phyloP scores from a whole-genome alignment of 2,329 filamentous ascomycete genomes.

The Achaetomium macrosporum region DNA sequence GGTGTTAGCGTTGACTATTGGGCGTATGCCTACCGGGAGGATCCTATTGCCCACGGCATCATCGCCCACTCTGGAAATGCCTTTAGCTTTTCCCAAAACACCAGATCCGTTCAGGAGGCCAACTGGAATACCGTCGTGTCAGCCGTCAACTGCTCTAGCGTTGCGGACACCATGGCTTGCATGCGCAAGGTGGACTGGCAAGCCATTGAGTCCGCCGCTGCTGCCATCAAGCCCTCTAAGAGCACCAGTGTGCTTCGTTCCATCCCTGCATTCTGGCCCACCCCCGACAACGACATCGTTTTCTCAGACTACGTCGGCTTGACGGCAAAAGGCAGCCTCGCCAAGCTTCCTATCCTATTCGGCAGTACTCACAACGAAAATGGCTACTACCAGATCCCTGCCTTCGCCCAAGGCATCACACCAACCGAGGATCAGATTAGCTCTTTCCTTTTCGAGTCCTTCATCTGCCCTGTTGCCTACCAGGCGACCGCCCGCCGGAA shows the following conservation, averaged over 20 bases:
- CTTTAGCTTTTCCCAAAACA: constrained; percentile 40
- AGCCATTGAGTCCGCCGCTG: constrained; percentile 34
- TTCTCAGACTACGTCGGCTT: constrained; percentile 36
- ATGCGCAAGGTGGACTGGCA: constrained; percentile 34
- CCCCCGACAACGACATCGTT: constrained; percentile 35
- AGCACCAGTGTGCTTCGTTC: constrained; percentile 34
- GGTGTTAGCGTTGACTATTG: constrained; percentile 40
- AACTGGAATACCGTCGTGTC: constrained; percentile 40
- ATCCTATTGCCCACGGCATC: constrained; percentile 44
- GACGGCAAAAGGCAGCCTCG: constrained; percentile 33
- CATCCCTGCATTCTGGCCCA: constrained; percentile 38
- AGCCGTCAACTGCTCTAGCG: constrained; percentile 33
- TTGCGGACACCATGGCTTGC: constrained; percentile 29
- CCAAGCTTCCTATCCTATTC: constrained; percentile 36
- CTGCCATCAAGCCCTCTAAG: constrained; percentile 28
- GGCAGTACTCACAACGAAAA: constrained; percentile 43
- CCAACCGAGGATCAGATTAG: constrained; percentile 35
- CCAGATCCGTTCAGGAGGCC: constrained; percentile 28
- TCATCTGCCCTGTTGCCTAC: constrained; percentile 40
- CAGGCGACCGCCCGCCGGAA: constrained; percentile 32
- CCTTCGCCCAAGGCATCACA: constrained; percentile 31
- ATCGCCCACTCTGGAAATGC: constrained; percentile 43
- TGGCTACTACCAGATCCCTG: constrained; percentile 41
- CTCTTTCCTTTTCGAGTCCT: constrained; percentile 39
- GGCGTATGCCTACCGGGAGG: constrained; percentile 42